These are phyloP conservation scores for Cyamopsis tetragonoloba DNA, from an alignment of 306 rosid species.

Conservation along the genomic window DNA sequence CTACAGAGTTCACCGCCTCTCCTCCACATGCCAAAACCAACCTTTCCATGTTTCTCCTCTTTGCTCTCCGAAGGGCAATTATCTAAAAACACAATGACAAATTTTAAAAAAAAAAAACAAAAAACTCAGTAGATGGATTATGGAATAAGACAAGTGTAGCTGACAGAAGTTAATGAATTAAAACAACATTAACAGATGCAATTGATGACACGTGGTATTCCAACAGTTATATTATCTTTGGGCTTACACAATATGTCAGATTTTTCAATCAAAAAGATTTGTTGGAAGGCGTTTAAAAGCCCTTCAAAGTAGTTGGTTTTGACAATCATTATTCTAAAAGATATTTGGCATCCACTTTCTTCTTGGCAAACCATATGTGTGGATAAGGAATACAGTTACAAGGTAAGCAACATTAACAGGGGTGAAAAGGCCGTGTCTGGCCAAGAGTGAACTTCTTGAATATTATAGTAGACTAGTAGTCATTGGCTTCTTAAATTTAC, in stretches of 20 bases:
- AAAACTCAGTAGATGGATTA: conserved; percentile 4
- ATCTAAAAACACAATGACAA: conserved; percentile 47
- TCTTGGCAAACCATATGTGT: background rate
- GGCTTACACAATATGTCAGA: background rate
- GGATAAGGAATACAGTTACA: background rate
- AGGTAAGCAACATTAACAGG: background rate
- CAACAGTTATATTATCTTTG: background rate
- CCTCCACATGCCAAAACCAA: conserved; percentile 99
- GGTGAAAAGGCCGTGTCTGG: background rate
- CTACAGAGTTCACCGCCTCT: conserved; percentile 89
- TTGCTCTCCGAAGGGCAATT: conserved; percentile 95
- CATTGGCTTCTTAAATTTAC: background rate
- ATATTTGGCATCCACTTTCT: background rate
- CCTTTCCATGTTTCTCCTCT: conserved; percentile 98
- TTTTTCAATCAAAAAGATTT: background rate
- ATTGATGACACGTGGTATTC: background rate
- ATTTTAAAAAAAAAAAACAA: too few species aligned
- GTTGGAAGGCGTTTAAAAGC: background rate
- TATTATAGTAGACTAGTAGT: too few species aligned
- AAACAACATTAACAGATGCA: background rate
- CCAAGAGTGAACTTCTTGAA: background rate
- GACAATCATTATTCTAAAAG: background rate
- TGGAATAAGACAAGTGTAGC: background rate
- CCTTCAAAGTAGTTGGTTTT: background rate
- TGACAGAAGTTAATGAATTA: background rate